Conservation (phyloP, 148 eudicot species). For the Nepenthes gracilis region DNA sequence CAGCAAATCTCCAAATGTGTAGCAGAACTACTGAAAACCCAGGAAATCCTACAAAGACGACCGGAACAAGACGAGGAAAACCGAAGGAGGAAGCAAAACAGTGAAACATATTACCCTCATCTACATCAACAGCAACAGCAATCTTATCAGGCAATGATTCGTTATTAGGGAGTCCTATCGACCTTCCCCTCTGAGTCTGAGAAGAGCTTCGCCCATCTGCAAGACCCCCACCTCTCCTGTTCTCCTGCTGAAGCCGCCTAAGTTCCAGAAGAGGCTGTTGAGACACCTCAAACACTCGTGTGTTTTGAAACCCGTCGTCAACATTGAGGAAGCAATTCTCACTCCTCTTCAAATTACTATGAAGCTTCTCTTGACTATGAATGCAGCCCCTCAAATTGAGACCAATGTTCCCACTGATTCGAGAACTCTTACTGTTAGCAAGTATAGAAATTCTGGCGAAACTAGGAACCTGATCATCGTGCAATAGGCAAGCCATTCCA, state of each 20-base stretch:
- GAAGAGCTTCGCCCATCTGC: constrained; percentile 2
- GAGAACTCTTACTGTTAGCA: neutral
- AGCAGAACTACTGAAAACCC: neutral
- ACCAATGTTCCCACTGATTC: constrained; percentile 6
- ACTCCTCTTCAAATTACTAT: constrained; percentile 10
- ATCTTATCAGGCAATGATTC: constrained; percentile 30
- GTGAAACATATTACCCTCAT: constrained; percentile 50
- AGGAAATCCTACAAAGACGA: neutral
- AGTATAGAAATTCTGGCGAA: neutral
- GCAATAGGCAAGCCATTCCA: neutral
- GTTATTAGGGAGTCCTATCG: constrained; percentile 13
- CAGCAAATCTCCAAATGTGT: neutral
- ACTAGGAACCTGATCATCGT: neutral
- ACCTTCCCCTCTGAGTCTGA: constrained; percentile 3
- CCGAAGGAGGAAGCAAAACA: neutral
- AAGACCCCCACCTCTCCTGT: constrained; percentile 6
- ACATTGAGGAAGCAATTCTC: neutral
- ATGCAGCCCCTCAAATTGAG: constrained; percentile 22
- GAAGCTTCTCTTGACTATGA: constrained; percentile 10
- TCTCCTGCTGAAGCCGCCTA: constrained; percentile 12
- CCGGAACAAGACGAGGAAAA: neutral
- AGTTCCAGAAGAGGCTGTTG: constrained; percentile 12
- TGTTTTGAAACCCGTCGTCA: constrained; percentile 19
- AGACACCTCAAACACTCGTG: constrained; percentile 12
- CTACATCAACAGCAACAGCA: constrained; percentile 80